Conservation (phyloP, 2,329 filamentous ascomycete genomes). For the Pseudogymnoascus sp. region DNA sequence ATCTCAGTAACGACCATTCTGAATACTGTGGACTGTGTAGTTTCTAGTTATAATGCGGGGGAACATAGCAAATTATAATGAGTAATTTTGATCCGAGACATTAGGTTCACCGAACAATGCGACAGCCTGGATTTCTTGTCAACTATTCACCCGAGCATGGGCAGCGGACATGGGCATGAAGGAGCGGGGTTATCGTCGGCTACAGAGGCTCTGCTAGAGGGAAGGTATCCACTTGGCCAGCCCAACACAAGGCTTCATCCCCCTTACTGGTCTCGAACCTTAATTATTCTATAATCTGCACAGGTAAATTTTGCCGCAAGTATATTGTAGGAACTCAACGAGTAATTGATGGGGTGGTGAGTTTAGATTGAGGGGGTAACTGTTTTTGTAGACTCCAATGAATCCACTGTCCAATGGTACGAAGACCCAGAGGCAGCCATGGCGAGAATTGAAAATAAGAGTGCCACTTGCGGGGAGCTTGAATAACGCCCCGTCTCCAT, state of each 20-base stretch:
- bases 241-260: neutral
- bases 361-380: neutral
- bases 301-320: neutral
- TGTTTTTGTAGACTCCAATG: neutral
- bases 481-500: neutral
- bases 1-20: constrained; percentile 19
- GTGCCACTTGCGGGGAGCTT: neutral
- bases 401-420: neutral
- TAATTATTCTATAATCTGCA: neutral
- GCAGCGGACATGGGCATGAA: neutral
- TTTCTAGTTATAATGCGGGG: neutral
- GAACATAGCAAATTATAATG: no score
- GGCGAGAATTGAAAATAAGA: neutral
- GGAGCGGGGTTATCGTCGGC: neutral
- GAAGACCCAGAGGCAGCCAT: neutral
- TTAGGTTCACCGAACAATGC: neutral
- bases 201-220: neutral
- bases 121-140: neutral
- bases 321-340: neutral
- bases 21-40: neutral
- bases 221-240: neutral
- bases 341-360: neutral
- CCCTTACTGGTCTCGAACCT: neutral
- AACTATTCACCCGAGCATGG: neutral
- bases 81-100: neutral